Evolutionary conservation across 169 alveolate species (phyloP).

Genomic region (Plasmodium vivax): DNA sequence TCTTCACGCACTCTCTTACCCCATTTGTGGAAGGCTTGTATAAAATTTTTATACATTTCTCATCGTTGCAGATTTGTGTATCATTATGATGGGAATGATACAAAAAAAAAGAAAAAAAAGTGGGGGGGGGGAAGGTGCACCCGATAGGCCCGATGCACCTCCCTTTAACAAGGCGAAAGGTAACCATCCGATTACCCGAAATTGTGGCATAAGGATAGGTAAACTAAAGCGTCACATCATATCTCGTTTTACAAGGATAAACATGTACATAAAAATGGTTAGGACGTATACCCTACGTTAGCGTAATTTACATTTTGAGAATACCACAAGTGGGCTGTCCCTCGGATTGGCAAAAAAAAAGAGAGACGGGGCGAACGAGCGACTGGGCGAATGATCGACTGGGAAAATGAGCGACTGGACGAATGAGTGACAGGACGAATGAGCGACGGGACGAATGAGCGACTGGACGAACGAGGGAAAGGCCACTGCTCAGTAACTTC

Average conservation of each 20-base stretch:
- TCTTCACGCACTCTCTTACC: neutral
- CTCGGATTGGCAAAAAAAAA: neutral
- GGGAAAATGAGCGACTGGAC: too few relatives aligned
- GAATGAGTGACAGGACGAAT: too few relatives aligned
- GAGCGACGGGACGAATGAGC: too few relatives aligned
- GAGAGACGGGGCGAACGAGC: neutral
- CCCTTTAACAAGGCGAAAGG: neutral
- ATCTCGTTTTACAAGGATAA: neutral
- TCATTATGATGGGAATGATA: neutral
- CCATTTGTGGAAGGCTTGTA: neutral
- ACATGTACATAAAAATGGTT: neutral
- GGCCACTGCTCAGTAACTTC: conserved; percentile 91
- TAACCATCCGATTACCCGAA: neutral
- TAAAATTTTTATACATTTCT: neutral
- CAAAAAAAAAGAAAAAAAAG: neutral
- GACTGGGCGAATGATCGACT: too few relatives aligned
- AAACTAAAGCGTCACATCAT: neutral
- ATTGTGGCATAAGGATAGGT: neutral
- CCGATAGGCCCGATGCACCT: neutral
- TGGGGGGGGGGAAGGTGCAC: neutral
- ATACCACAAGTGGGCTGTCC: neutral
- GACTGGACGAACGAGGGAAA: neutral
- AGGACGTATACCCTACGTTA: neutral
- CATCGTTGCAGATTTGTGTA: neutral
- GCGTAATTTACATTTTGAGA: neutral